Evolutionary conservation across 2,329 filamentous ascomycete genomes (phyloP).

Genomic region (Pestalotiopsis fici): DNA sequence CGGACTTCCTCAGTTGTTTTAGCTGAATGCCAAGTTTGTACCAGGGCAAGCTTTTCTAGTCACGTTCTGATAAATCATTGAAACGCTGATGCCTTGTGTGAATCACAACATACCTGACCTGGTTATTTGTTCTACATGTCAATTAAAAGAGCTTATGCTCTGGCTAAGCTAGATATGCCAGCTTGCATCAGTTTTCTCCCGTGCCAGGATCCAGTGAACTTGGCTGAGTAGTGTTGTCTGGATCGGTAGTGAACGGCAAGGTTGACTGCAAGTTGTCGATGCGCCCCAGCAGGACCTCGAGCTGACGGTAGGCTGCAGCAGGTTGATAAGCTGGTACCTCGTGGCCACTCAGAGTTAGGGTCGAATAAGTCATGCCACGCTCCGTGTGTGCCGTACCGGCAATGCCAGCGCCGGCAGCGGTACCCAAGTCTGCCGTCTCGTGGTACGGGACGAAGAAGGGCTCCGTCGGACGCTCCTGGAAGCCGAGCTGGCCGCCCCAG

Average conservation of each 20-base stretch:
- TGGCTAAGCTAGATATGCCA: too few species aligned
- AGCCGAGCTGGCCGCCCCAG: slow-evolving; percentile 69
- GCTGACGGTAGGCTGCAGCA: slow-evolving; percentile 62
- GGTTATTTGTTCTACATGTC: too few species aligned
- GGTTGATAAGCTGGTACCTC: slow-evolving; percentile 67
- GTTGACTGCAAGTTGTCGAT: slow-evolving; percentile 39
- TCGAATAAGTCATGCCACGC: slow-evolving; percentile 70
- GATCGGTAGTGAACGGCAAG: slow-evolving; percentile 7
- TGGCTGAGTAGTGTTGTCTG: slow-evolving; percentile 6
- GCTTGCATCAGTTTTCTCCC: not conserved
- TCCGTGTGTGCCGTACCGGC: slow-evolving; percentile 72
- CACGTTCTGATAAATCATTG: too few species aligned
- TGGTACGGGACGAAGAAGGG: slow-evolving; percentile 70
- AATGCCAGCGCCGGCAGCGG: slow-evolving; percentile 59
- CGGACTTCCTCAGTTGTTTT: too few species aligned
- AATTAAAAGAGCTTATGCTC: too few species aligned
- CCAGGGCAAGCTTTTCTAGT: too few species aligned
- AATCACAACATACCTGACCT: too few species aligned
- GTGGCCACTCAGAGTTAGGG: slow-evolving; percentile 63
- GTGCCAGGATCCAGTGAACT: not conserved
- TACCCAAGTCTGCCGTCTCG: slow-evolving; percentile 38
- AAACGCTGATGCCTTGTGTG: too few species aligned
- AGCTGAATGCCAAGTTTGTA: too few species aligned
- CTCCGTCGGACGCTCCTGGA: slow-evolving; percentile 57
- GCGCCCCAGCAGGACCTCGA: slow-evolving; percentile 73